Conservation (phyloP, 345 rosid species). For the Abelmoschus esculentus region DNA sequence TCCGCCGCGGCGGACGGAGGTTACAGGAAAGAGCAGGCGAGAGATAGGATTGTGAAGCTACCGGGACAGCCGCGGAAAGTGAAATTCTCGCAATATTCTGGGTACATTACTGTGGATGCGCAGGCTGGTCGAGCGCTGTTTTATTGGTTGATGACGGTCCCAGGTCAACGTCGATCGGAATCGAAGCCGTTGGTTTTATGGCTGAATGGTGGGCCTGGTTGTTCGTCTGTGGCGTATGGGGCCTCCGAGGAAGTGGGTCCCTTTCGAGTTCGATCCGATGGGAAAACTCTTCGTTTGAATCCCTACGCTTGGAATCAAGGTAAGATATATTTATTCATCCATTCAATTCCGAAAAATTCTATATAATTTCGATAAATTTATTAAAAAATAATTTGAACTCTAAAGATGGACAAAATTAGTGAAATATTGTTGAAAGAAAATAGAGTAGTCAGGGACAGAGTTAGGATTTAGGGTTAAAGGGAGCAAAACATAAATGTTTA, state of each 20-base stretch:
- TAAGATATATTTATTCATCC: background rate
- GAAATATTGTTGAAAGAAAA: no score
- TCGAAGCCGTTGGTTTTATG: constrained; percentile 55
- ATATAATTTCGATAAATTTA: no score
- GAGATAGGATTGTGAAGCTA: constrained; percentile 47
- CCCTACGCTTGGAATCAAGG: constrained; percentile 78
- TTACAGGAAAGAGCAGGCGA: constrained; percentile 28
- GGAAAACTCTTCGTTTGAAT: constrained; percentile 44
- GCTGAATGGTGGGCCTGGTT: constrained; percentile 95
- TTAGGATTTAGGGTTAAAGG: no score
- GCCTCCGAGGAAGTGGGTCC: constrained; percentile 96
- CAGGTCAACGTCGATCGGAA: constrained; percentile 18
- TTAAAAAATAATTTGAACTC: no score
- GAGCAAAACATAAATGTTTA: no score
- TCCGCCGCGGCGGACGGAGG: background rate
- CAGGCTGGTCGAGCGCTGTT: constrained; percentile 58
- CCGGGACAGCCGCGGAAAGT: constrained; percentile 69
- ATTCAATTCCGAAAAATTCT: no score
- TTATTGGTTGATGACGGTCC: constrained; percentile 62
- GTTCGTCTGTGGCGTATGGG: constrained; percentile 81
- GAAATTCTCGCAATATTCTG: constrained; percentile 66
- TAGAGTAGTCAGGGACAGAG: no score
- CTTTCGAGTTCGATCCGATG: constrained; percentile 53
- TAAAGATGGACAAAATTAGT: background rate
- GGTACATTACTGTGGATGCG: constrained; percentile 57